Percentiles rank a stretch among this genome's conserved stretches.
These are phyloP conservation scores for Myrica gale DNA, from an alignment of 306 rosid genomes.

Conservation along the genomic window DNA sequence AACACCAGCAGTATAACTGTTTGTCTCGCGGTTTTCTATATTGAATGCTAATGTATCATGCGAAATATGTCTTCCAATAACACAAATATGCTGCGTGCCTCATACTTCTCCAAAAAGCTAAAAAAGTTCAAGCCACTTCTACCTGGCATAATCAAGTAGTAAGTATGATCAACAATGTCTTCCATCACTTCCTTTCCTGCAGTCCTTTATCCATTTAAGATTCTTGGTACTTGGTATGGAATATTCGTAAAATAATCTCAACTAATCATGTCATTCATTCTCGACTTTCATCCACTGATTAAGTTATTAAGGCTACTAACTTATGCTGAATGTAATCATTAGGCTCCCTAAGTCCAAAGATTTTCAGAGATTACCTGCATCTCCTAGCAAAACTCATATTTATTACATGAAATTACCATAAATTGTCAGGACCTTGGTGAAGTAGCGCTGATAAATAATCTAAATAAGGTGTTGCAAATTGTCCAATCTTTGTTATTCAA, in stretches of 20 bases:
- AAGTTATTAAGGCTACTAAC: neutral
- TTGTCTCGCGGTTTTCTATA: neutral
- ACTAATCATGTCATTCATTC: neutral
- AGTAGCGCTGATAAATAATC: neutral
- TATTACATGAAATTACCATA: neutral
- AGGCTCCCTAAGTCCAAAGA: neutral
- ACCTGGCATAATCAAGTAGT: neutral
- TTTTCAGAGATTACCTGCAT: slow-evolving; percentile 1
- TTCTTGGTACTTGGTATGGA: neutral
- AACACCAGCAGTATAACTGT: neutral
- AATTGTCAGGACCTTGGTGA: neutral
- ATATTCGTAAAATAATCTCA: neutral
- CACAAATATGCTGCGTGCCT: neutral
- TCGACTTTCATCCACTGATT: slow-evolving; percentile 1
- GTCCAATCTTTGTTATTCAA: neutral
- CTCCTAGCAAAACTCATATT: neutral
- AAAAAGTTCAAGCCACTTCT: neutral
- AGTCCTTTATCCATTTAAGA: neutral
- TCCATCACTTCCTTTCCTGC: neutral
- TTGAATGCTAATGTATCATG: neutral
- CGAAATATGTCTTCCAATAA: neutral
- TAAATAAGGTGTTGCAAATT: neutral
- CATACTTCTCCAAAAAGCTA: slow-evolving; percentile 11
- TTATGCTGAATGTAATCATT: neutral
- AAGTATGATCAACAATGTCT: neutral